Evolutionary conservation across 306 rosid species (phyloP).

Genomic region (Notholithocarpus densiflorus): DNA sequence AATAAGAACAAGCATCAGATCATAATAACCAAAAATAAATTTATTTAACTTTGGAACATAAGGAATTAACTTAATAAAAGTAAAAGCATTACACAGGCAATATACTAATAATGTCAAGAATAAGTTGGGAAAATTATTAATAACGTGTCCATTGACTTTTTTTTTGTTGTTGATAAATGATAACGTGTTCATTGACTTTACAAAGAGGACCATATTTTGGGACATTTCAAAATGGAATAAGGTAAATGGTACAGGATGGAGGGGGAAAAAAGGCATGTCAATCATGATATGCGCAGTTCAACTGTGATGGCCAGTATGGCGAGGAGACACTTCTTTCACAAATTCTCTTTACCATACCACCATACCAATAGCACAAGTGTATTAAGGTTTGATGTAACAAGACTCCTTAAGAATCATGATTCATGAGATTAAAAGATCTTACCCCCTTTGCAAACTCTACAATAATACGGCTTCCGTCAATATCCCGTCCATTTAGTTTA

Average conservation of each 20-base stretch:
- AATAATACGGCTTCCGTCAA: constrained; percentile 68
- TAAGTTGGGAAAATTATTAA: neutral
- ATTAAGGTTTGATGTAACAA: neutral
- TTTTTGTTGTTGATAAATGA: no score
- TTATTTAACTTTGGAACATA: neutral
- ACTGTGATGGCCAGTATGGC: neutral
- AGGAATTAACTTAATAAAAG: neutral
- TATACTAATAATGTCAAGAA: neutral
- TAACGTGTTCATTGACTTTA: no score
- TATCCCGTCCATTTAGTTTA: constrained; percentile 69
- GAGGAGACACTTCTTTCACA: neutral
- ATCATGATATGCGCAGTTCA: neutral
- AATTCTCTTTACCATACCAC: no score
- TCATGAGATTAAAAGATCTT: constrained; percentile 5
- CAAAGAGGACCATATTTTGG: no score
- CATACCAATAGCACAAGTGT: neutral
- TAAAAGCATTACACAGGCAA: neutral
- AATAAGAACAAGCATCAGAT: neutral
- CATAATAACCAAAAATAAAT: neutral
- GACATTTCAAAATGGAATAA: no score
- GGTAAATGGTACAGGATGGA: no score
- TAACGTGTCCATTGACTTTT: no score
- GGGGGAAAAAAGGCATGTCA: neutral
- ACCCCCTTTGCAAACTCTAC: constrained; percentile 86
- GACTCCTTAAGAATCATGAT: neutral